Evolutionary conservation across 306 rosid species (phyloP), one percentile per base, ranked within the genome.

Genomic region (Cyamopsis tetragonoloba): DNA sequence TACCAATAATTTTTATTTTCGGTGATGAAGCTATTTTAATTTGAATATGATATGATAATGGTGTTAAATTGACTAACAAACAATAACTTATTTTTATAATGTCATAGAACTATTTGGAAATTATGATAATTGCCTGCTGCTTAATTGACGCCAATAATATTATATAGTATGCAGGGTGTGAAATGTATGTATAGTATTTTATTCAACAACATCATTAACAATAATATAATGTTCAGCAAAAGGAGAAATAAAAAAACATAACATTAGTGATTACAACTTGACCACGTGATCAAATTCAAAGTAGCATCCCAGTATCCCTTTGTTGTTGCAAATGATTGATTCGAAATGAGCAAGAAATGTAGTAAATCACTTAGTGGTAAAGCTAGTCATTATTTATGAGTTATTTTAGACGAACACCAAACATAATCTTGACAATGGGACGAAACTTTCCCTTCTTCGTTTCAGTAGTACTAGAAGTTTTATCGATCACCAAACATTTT

Each of bases 271-370:
- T 55, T 55, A 14, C 37, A 55, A 68, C 31, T 54, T 53, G 64
- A 17, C 7, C 73, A 38, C 15, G 73, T 68, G 63, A 68, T 8
- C 54, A 37, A 38, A 53, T 68, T 26, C 38, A 37, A 12, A 39
- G 39, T 28, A 27, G 54, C 19, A 42, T 27, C 34, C 4, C 19
- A 42, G 54, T 7, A 54, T 2, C 39, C 26, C 42, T 5, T 7
- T 32, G 46, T 7, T 31, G 11, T 17, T 7, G 47, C 14, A 39
- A 24, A 12, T 47, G 11, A 47, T 31, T 31, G 13, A 31, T 53
- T 26, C 30, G n/a, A n/a, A n/a, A n/a, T n/a, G n/a, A n/a, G n/a
- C n/a, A n/a, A n/a, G n/a, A n/a, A n/a, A n/a, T n/a, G n/a, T n/a
- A n/a, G n/a, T n/a, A n/a, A n/a, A n/a, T n/a, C n/a, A n/a, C n/a